Evolutionary conservation across 148 eudicot genomes (phyloP).

Genomic region (Nepenthes gracilis): DNA sequence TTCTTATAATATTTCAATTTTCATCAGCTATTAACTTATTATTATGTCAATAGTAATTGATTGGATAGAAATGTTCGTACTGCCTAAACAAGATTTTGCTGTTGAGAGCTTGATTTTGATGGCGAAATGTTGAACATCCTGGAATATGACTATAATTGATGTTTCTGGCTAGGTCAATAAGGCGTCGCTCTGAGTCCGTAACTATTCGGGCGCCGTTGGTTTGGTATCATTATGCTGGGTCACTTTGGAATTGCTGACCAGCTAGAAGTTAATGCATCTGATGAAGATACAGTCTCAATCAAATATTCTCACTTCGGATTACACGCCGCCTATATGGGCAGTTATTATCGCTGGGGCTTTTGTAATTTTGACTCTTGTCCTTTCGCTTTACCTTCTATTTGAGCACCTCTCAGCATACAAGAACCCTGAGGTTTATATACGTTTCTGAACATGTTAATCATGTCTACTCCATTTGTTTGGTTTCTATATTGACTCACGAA

Average conservation of each 20-base stretch:
- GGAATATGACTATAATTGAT: too few species aligned
- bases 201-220: constrained; percentile 4
- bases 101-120: too few species aligned
- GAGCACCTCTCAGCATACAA: constrained; percentile 87
- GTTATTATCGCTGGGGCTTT: constrained; percentile 53
- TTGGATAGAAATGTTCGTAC: too few species aligned
- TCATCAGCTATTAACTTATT: too few species aligned
- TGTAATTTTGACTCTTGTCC: constrained; percentile 50
- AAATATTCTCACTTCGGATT: constrained; percentile 13
- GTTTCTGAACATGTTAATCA: background rate
- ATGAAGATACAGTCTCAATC: constrained; percentile 19
- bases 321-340: constrained; percentile 70
- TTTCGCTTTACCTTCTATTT: constrained; percentile 72
- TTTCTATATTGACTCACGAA: background rate
- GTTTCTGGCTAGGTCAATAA: too few species aligned
- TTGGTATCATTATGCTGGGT: constrained; percentile 12
- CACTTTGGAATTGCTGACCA: constrained; percentile 7
- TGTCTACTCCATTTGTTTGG: background rate
- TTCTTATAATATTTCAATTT: too few species aligned
- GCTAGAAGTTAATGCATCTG: constrained; percentile 7
- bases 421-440: constrained; percentile 67
- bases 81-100: too few species aligned
- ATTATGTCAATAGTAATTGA: too few species aligned
- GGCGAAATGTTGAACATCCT: too few species aligned
- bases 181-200: too few species aligned